A percentile compares a stretch with the other conserved stretches of the same genome.
These are phyloP conservation scores for Carex littledalei DNA, from an alignment of 176 grass and related monocot genomes.

Conservation along the genomic window DNA sequence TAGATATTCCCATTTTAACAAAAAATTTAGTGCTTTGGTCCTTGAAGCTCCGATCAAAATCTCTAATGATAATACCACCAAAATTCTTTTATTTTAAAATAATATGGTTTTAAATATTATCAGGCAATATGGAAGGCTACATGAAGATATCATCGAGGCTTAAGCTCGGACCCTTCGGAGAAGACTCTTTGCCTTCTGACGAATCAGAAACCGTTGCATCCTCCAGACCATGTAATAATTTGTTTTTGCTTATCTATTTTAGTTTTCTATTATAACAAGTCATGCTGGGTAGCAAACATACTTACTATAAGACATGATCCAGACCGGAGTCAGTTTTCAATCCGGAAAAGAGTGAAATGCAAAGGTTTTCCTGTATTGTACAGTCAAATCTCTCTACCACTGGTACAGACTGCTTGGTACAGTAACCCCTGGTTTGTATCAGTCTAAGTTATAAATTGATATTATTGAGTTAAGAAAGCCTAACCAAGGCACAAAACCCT, in stretches of 20 bases:
- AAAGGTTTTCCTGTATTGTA: not conserved
- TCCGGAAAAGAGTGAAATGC: not conserved
- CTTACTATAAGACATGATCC: not conserved
- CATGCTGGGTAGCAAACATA: not conserved
- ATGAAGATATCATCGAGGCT: slow-evolving; percentile 64
- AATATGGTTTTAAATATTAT: slow-evolving; percentile 18
- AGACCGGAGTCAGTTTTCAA: not conserved
- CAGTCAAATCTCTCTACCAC: not conserved
- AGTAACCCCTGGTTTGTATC: not conserved
- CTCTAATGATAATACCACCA: not conserved
- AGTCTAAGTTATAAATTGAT: not conserved
- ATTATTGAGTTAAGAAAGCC: not conserved
- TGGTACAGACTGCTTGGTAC: not conserved
- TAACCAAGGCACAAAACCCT: not conserved
- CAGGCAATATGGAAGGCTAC: slow-evolving; percentile 71
- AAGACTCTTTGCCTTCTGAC: slow-evolving; percentile 55
- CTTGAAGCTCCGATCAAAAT: not conserved
- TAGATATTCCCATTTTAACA: not conserved
- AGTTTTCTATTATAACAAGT: not conserved
- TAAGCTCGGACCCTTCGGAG: slow-evolving; percentile 79
- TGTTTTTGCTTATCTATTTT: slow-evolving; percentile 18
- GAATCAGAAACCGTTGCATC: slow-evolving; percentile 71
- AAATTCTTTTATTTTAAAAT: slow-evolving; percentile 10
- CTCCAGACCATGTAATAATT: slow-evolving; percentile 48
- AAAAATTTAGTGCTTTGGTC: not conserved